phyloP scores from a whole-genome alignment of 2,329 filamentous ascomycete species.

The Camillea tinctor region DNA sequence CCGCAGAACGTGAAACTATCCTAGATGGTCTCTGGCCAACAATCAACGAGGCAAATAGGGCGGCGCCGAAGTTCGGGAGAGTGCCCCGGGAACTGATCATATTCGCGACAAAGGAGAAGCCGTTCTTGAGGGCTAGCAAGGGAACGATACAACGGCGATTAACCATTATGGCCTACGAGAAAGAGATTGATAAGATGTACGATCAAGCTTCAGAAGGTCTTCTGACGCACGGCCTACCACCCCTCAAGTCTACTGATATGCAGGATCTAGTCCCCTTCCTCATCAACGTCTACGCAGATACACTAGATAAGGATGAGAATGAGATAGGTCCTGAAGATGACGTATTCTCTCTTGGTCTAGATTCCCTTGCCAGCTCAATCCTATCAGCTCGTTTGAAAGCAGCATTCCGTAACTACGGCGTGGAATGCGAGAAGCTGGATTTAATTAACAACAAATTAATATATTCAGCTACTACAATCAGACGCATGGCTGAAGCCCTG shows the following conservation, averaged over 20 bases:
- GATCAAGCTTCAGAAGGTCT: conserved; percentile 18
- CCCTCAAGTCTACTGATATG: conserved; percentile 5
- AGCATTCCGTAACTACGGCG: conserved; percentile 3
- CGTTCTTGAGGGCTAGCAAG: conserved; percentile 14
- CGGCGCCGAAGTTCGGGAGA: conserved; percentile 33
- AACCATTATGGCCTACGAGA: not conserved
- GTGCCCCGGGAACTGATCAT: conserved; percentile 36
- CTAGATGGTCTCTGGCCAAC: conserved; percentile 13
- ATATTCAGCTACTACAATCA: conserved; percentile 5
- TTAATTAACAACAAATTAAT: conserved; percentile 1
- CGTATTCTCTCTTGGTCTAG: conserved; percentile 4
- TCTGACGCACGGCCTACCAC: conserved; percentile 12
- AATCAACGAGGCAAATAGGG: conserved; percentile 9
- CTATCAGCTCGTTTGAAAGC: conserved; percentile 7
- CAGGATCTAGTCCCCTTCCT: conserved; percentile 12
- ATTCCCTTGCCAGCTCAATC: conserved; percentile 6
- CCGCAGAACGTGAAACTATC: not conserved
- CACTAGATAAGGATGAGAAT: conserved; percentile 6
- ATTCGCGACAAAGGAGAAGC: conserved; percentile 10
- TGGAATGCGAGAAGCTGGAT: not conserved
- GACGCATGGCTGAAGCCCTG: conserved; percentile 2
- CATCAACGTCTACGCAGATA: conserved; percentile 14
- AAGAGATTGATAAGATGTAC: conserved; percentile 20
- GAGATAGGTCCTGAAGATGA: conserved; percentile 5
- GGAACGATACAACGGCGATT: conserved; percentile 13